Evolutionary conservation across 768 basidiomycete species (phyloP).

Genomic region (Hygrocybe coccinea): DNA sequence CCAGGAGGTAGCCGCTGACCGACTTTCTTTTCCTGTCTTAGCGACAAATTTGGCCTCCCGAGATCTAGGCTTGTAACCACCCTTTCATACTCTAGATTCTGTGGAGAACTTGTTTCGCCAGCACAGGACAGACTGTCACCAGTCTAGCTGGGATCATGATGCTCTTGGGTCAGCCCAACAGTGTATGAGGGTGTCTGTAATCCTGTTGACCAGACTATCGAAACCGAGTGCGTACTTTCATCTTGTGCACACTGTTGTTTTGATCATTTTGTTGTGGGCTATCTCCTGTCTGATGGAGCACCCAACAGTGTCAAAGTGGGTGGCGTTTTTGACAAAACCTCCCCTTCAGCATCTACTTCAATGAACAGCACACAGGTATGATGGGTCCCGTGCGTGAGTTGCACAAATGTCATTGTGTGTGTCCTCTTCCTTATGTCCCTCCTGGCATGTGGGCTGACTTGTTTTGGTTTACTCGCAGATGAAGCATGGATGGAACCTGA

Average conservation of each 20-base stretch:
- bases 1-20: neutral
- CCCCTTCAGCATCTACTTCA: conserved; percentile 36
- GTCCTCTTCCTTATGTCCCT: neutral
- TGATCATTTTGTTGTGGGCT: conserved; percentile 31
- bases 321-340: conserved; percentile 38
- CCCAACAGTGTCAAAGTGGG: conserved; percentile 21
- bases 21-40: conserved; percentile 13
- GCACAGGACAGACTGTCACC: no score
- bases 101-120: no score
- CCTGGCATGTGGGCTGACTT: neutral
- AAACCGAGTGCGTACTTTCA: conserved; percentile 20
- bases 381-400: conserved; percentile 36
- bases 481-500: conserved; percentile 36
- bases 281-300: conserved; percentile 26
- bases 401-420: conserved; percentile 33
- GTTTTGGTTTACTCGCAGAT: conserved; percentile 21
- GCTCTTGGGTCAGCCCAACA: conserved; percentile 41
- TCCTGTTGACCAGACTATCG: conserved; percentile 17
- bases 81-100: no score
- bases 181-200: conserved; percentile 37
- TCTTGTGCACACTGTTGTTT: conserved; percentile 11
- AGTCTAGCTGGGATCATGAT: conserved; percentile 45
- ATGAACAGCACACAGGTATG: conserved; percentile 35
- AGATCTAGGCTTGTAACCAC: no score
- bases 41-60: conserved; percentile 44